These are phyloP conservation scores for Spathaspora girioi DNA, from an alignment of 805 yeast genomes.

Conservation along the genomic window DNA sequence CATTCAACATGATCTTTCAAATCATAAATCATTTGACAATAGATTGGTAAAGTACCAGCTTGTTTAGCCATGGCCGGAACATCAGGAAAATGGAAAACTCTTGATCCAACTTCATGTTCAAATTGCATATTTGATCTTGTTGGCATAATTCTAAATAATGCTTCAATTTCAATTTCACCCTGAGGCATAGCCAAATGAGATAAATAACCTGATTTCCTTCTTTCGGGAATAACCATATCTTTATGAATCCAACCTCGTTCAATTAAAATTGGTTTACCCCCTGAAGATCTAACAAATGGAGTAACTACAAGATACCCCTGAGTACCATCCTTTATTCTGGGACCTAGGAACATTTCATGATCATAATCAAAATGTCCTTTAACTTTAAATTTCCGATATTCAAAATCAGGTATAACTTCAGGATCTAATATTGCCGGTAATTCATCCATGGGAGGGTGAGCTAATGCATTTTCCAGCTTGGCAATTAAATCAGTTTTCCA, in stretches of 20 bases:
- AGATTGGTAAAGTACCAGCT: constrained; percentile 66
- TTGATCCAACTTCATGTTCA: constrained; percentile 61
- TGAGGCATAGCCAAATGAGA: constrained; percentile 69
- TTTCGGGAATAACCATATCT: constrained; percentile 54
- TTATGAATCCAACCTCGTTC: constrained; percentile 92
- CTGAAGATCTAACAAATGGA: constrained; percentile 72
- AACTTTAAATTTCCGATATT: constrained; percentile 73
- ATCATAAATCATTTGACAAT: constrained; percentile 71
- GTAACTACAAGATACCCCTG: constrained; percentile 79
- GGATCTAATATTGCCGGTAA: constrained; percentile 68
- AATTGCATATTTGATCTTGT: constrained; percentile 65
- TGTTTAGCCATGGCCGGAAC: constrained; percentile 73
- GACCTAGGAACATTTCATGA: constrained; percentile 90
- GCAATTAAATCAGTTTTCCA: constrained; percentile 90
- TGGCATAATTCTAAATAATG: constrained; percentile 67
- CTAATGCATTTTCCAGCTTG: constrained; percentile 75
- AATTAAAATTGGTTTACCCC: constrained; percentile 73
- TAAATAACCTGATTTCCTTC: constrained; percentile 46
- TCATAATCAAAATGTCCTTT: constrained; percentile 79
- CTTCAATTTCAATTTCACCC: constrained; percentile 68
- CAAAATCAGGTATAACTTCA: constrained; percentile 66
- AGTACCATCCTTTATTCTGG: constrained; percentile 63
- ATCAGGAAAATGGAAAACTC: constrained; percentile 77
- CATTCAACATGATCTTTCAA: constrained; percentile 61
- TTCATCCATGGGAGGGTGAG: constrained; percentile 61